Conservation (phyloP, 768 basidiomycete species). For the Lepiota brunneoincarnata region DNA sequence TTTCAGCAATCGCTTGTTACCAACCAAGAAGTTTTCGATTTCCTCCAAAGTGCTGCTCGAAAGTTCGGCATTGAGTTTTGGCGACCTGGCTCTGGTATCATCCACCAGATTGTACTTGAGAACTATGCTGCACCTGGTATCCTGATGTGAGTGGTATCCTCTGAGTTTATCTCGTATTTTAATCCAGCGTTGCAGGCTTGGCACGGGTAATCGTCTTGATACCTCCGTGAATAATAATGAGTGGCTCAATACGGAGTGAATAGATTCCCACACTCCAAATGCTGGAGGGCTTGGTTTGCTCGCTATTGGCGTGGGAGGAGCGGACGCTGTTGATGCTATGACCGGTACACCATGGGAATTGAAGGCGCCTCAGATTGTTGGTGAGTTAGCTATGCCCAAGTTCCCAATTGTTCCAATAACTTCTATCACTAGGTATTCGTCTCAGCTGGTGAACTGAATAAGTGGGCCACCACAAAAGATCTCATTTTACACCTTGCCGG, state of each 20-base stretch:
- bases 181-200: conserved; percentile 50
- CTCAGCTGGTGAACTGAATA: conserved; percentile 82
- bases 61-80: conserved; percentile 98
- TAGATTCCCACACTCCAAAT: conserved; percentile 97
- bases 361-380: conserved; percentile 83
- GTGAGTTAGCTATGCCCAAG: conserved; percentile 35
- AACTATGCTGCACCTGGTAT: conserved; percentile 96
- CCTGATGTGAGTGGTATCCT: conserved; percentile 63
- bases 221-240: neutral
- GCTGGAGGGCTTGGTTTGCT: conserved; percentile 95
- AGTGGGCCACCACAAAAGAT: conserved; percentile 97
- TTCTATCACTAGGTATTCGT: conserved; percentile 61
- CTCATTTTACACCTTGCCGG: conserved; percentile 93
- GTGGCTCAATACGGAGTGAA: conserved; percentile 1
- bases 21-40: conserved; percentile 97
- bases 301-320: conserved; percentile 98
- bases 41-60: conserved; percentile 85
- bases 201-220: conserved; percentile 54
- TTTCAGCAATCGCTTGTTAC: conserved; percentile 74
- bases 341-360: conserved; percentile 98
- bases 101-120: conserved; percentile 98
- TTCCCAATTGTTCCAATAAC: neutral
- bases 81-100: conserved; percentile 93
- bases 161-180: conserved; percentile 4
- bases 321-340: conserved; percentile 97